phyloP scores from a whole-genome alignment of 108 stramenopile genomes.

The Nitzschia sp. region DNA sequence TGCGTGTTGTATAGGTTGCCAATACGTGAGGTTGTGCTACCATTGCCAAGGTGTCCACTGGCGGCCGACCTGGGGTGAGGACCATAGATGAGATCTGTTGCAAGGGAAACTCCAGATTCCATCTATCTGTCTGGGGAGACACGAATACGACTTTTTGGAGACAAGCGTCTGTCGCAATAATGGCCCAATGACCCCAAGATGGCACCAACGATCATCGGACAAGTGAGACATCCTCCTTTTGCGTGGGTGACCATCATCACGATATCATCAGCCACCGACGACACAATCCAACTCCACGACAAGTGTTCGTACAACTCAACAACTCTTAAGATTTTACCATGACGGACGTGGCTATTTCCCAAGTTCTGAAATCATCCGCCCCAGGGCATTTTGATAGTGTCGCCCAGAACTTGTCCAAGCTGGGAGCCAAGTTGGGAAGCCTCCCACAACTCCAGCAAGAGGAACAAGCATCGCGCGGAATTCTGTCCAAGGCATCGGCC shows the following conservation, averaged over 20 bases:
- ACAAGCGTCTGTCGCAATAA: no score
- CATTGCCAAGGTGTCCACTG: no score
- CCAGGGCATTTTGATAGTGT: conserved; percentile 43
- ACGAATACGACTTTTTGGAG: no score
- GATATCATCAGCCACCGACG: not conserved
- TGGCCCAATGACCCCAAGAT: no score
- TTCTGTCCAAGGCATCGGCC: conserved; percentile 2
- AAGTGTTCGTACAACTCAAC: not conserved
- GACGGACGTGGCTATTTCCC: conserved; percentile 21
- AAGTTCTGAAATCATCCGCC: conserved; percentile 28
- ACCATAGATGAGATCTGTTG: no score
- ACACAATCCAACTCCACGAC: not conserved
- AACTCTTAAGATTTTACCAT: not conserved
- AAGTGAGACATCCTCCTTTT: no score
- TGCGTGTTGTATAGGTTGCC: no score
- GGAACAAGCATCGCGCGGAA: conserved; percentile 9
- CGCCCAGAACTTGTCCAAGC: conserved; percentile 13
- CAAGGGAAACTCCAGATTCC: no score
- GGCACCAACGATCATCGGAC: no score
- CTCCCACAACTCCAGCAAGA: conserved; percentile 14
- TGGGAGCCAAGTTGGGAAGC: not conserved
- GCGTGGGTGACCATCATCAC: not conserved
- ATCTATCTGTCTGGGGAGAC: no score
- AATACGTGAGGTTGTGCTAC: no score
- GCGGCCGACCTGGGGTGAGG: not conserved